Percentiles rank a stretch among this genome's conserved stretches.
Conservation (phyloP, 108 stramenopile genomes). For the Nannochloropsis oceanica region DNA sequence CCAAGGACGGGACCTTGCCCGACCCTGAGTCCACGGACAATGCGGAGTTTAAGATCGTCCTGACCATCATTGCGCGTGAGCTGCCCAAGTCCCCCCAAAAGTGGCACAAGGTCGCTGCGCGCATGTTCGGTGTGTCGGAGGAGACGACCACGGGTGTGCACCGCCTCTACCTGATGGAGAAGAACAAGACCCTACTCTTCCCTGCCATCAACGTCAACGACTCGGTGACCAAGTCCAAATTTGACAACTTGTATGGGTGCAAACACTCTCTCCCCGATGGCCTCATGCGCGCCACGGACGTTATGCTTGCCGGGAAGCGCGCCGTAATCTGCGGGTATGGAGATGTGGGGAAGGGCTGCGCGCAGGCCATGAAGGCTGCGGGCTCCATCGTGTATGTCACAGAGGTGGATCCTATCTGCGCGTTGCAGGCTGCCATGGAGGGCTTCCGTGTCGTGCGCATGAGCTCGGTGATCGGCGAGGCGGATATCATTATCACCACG, state of each 20-base stretch:
- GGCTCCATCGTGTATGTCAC: conserved; percentile 95
- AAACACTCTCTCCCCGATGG: conserved; percentile 99
- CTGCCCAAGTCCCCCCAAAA: conserved; percentile 81
- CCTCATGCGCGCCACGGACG: conserved; percentile 99
- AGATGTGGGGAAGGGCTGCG: conserved; percentile 99
- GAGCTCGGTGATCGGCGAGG: conserved; percentile 59
- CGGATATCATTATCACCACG: conserved; percentile 98
- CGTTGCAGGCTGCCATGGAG: conserved; percentile 99
- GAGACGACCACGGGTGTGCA: conserved; percentile 99
- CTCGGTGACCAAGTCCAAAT: conserved; percentile 99
- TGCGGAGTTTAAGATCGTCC: conserved; percentile 97
- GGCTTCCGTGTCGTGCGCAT: conserved; percentile 88
- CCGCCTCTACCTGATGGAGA: conserved; percentile 98
- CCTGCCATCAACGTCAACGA: conserved; percentile 99
- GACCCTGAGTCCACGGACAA: conserved; percentile 93
- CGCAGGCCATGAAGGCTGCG: conserved; percentile 92
- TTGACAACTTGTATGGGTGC: conserved; percentile 99
- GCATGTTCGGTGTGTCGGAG: conserved; percentile 94
- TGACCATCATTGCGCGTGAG: conserved; percentile 90
- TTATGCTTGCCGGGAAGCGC: conserved; percentile 97
- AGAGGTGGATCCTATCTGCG: conserved; percentile 99
- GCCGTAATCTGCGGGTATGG: conserved; percentile 99
- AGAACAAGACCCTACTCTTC: conserved; percentile 88
- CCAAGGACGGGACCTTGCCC: conserved; percentile 88
- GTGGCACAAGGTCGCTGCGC: conserved; percentile 91